phyloP scores from a whole-genome alignment of 2,329 filamentous ascomycete species.

The Kalaharituber pfeilii region DNA sequence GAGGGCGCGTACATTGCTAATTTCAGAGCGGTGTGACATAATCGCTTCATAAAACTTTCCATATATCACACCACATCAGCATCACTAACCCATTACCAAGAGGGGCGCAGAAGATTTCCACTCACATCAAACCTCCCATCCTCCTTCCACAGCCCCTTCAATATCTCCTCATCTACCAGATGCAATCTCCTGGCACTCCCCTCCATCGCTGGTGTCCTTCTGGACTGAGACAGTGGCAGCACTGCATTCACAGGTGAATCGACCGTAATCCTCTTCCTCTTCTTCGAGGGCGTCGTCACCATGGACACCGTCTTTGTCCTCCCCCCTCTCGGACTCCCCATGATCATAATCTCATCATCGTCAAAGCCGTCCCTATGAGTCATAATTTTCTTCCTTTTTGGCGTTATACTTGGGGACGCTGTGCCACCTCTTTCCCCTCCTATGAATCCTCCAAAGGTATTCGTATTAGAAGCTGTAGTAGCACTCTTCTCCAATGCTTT shows the following conservation, averaged over 20 bases:
- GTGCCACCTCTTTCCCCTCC: constrained; percentile 13
- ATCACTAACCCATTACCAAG: no score
- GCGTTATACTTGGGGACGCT: constrained; percentile 34
- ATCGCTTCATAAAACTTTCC: constrained; percentile 39
- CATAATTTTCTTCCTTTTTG: constrained; percentile 43
- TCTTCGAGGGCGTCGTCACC: constrained; percentile 31
- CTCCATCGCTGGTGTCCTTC: constrained; percentile 14
- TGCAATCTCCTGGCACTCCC: constrained; percentile 12
- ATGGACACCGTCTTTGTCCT: neutral
- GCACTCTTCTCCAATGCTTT: constrained; percentile 27
- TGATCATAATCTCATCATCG: constrained; percentile 37
- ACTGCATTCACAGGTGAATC: constrained; percentile 50
- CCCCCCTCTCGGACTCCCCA: constrained; percentile 15
- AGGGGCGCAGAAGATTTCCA: no score
- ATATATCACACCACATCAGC: no score
- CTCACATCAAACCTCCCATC: constrained; percentile 30
- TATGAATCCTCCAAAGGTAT: no score
- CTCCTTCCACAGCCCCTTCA: constrained; percentile 27
- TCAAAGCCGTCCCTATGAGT: constrained; percentile 61
- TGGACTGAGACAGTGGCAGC: constrained; percentile 29
- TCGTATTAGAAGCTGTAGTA: constrained; percentile 33
- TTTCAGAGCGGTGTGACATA: constrained; percentile 42
- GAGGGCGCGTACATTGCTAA: constrained; percentile 43
- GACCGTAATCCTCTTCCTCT: constrained; percentile 29
- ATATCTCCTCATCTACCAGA: constrained; percentile 24